Conservation (phyloP, 495 filamentous ascomycete species). For the Schizothecium vesticola region DNA sequence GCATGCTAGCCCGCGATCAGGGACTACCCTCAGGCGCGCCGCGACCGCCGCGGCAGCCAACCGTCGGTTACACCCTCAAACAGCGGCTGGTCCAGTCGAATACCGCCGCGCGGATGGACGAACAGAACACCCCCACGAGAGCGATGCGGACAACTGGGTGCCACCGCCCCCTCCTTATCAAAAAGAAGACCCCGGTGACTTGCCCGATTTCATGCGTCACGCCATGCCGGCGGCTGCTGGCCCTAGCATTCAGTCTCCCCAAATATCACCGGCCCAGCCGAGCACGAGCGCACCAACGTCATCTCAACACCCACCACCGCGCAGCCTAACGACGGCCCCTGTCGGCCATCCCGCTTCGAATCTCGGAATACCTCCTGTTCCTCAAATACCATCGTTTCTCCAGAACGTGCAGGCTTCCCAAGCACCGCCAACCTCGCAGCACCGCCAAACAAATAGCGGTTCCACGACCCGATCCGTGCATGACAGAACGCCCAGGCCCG, state of each 20-base stretch:
- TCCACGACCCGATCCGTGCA: constrained; percentile 5
- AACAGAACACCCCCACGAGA: constrained; percentile 73
- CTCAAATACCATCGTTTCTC: constrained; percentile 17
- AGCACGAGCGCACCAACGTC: constrained; percentile 2
- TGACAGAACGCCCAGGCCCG: constrained; percentile 11
- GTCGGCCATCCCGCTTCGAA: constrained; percentile 17
- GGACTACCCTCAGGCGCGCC: constrained; percentile 68
- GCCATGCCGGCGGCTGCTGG: constrained; percentile 21
- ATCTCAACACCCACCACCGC: constrained; percentile 15
- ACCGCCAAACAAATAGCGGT: constrained; percentile 14
- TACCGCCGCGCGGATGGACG: constrained; percentile 59
- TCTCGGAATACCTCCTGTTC: constrained; percentile 15
- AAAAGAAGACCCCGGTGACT: constrained; percentile 56
- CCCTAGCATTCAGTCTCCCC: neutral
- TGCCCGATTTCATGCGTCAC: constrained; percentile 45
- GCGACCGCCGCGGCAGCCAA: constrained; percentile 72
- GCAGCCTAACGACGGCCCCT: constrained; percentile 13
- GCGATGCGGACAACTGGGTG: constrained; percentile 89
- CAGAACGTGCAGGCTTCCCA: constrained; percentile 7
- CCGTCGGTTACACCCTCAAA: constrained; percentile 53
- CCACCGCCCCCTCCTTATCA: constrained; percentile 88
- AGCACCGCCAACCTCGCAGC: constrained; percentile 5
- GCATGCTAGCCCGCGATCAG: constrained; percentile 71
- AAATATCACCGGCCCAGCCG: constrained; percentile 3
- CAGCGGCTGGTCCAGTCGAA: constrained; percentile 35